These are phyloP conservation scores for Candida ipomoeae DNA, from an alignment of 805 yeast species.

Conservation along the genomic window DNA sequence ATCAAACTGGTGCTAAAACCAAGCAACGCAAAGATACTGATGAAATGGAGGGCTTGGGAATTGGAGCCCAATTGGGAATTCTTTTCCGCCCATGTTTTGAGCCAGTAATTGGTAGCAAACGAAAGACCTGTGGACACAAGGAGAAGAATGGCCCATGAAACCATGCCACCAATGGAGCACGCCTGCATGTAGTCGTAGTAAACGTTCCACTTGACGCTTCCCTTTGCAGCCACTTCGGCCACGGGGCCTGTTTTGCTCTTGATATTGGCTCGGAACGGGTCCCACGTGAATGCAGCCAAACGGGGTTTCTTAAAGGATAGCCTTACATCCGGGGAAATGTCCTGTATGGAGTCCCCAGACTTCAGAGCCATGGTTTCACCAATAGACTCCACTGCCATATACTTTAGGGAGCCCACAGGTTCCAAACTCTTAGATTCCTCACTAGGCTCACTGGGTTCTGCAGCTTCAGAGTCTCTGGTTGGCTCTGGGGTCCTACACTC, in stretches of 20 bases:
- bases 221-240: conserved; percentile 46
- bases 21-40: conserved; percentile 51
- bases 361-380: too few species aligned
- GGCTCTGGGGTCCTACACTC: conserved; percentile 6
- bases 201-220: conserved; percentile 52
- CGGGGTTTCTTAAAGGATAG: conserved; percentile 6
- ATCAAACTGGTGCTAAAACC: conserved; percentile 52
- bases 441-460: too few species aligned
- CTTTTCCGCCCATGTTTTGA: conserved; percentile 65
- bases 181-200: conserved; percentile 56
- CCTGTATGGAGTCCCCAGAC: too few species aligned
- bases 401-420: too few species aligned
- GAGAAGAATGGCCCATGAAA: conserved; percentile 30
- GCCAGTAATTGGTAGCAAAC: conserved; percentile 54
- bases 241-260: conserved; percentile 13
- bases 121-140: conserved; percentile 28
- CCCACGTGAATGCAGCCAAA: conserved; percentile 37
- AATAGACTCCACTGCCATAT: too few species aligned
- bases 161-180: conserved; percentile 50
- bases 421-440: too few species aligned
- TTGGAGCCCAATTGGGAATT: conserved; percentile 42
- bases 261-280: conserved; percentile 28
- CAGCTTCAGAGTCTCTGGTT: not conserved
- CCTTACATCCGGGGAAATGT: too few species aligned
- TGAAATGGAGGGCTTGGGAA: conserved; percentile 41